Evolutionary conservation across 2,329 filamentous ascomycete species (phyloP).

Genomic region (Lachnellula suecica): DNA sequence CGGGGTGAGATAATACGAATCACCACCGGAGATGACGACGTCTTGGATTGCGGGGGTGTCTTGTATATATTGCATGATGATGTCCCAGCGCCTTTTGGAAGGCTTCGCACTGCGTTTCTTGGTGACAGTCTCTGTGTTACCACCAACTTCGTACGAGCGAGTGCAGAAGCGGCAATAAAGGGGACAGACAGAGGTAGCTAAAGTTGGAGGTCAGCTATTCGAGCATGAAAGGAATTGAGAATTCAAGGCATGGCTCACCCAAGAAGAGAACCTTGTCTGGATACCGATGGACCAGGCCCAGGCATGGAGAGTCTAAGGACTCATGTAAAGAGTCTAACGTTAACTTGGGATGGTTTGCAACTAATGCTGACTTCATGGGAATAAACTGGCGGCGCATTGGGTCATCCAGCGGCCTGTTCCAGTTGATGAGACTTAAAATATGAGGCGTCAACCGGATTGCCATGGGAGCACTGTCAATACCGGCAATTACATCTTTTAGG

Average conservation of each 20-base stretch:
- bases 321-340: slow-evolving; percentile 60
- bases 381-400: slow-evolving; percentile 62
- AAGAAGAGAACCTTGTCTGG: slow-evolving; percentile 62
- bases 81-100: slow-evolving; percentile 47
- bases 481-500: slow-evolving; percentile 51
- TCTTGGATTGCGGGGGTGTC: slow-evolving; percentile 49
- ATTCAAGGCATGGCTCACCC: slow-evolving; percentile 37
- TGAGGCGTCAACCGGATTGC: slow-evolving; percentile 60
- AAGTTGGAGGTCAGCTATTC: slow-evolving; percentile 19
- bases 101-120: slow-evolving; percentile 45
- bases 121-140: slow-evolving; percentile 49
- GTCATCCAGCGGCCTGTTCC: slow-evolving; percentile 57
- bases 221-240: not conserved
- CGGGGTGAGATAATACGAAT: slow-evolving; percentile 56
- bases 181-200: slow-evolving; percentile 59
- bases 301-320: slow-evolving; percentile 52
- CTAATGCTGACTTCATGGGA: slow-evolving; percentile 51
- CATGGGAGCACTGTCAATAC: slow-evolving; percentile 57
- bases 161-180: slow-evolving; percentile 65
- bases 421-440: slow-evolving; percentile 57
- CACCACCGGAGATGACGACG: slow-evolving; percentile 63
- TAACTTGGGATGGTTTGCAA: slow-evolving; percentile 54
- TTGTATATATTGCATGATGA: slow-evolving; percentile 56
- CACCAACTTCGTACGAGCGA: slow-evolving; percentile 57
- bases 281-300: slow-evolving; percentile 62